phyloP scores from a whole-genome alignment of 306 rosid genomes.

The Urtica urens region DNA sequence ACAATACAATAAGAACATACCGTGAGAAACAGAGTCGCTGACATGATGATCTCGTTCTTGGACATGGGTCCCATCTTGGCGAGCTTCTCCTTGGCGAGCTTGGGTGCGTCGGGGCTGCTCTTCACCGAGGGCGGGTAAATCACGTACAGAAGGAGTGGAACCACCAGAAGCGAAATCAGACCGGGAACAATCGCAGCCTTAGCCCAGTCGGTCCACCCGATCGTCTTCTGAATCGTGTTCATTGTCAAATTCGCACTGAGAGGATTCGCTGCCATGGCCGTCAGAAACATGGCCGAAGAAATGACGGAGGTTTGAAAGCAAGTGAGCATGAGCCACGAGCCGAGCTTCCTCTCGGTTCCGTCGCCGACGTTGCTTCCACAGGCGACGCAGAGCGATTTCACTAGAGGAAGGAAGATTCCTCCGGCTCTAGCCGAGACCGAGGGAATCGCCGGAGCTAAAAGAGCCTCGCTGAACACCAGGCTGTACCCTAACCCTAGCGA shows the following conservation, averaged over 20 bases:
- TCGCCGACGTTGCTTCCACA: constrained; percentile 94
- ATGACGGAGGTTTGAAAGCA: constrained; percentile 93
- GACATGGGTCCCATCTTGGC: constrained; percentile 87
- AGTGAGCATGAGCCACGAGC: constrained; percentile 96
- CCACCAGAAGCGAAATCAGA: constrained; percentile 66
- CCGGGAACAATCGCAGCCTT: constrained; percentile 88
- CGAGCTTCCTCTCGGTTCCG: constrained; percentile 66
- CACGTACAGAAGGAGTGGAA: constrained; percentile 68
- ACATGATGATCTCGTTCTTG: constrained; percentile 70
- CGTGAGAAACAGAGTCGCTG: constrained; percentile 79
- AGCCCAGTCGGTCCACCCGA: constrained; percentile 99
- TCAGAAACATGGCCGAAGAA: constrained; percentile 93
- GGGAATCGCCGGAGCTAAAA: constrained; percentile 90
- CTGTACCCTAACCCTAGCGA: constrained; percentile 93
- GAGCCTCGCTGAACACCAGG: constrained; percentile 84
- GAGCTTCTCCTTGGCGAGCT: constrained; percentile 79
- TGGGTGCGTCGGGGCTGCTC: constrained; percentile 88
- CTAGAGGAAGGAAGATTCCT: constrained; percentile 84
- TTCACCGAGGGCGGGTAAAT: constrained; percentile 82
- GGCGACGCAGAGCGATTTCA: constrained; percentile 77
- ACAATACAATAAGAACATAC: constrained; percentile 25
- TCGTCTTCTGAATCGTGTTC: constrained; percentile 64
- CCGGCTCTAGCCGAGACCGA: constrained; percentile 94
- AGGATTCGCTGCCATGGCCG: constrained; percentile 98
- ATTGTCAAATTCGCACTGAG: constrained; percentile 62